phyloP scores from a whole-genome alignment of 768 basidiomycete genomes.

The Paxillus ammoniavirescens region DNA sequence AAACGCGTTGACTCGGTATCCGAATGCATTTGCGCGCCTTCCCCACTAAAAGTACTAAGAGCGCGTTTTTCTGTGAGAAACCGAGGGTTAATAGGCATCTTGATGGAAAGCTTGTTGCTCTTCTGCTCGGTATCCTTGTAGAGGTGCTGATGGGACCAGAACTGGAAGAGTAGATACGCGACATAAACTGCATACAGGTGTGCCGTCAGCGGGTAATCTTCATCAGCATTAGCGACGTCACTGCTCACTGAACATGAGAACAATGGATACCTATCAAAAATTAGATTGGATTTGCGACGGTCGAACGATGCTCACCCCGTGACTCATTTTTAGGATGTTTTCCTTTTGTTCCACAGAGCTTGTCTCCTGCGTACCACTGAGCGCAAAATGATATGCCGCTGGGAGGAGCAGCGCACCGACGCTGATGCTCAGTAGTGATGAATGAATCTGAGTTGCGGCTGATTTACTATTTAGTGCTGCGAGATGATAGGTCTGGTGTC shows the following conservation, averaged over 20 bases:
- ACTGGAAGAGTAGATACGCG: conserved; percentile 52
- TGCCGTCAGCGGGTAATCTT: neutral
- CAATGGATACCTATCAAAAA: conserved; percentile 43
- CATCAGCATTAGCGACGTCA: no score
- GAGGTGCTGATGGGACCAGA: conserved; percentile 54
- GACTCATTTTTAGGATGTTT: conserved; percentile 50
- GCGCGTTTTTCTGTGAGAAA: conserved; percentile 24
- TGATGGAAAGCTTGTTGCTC: conserved; percentile 37
- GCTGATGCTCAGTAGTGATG: conserved; percentile 72
- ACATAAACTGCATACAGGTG: conserved; percentile 42
- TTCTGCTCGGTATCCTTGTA: conserved; percentile 49
- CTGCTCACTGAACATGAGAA: conserved; percentile 50
- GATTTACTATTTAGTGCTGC: conserved; percentile 5
- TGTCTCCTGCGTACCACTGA: conserved; percentile 22
- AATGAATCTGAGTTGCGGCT: conserved; percentile 69
- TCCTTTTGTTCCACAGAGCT: conserved; percentile 32
- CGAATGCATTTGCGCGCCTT: conserved; percentile 14
- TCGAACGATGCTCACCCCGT: conserved; percentile 38
- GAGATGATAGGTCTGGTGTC: neutral
- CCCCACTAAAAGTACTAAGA: conserved; percentile 20
- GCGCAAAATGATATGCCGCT: conserved; percentile 72
- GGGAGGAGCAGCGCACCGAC: conserved; percentile 79
- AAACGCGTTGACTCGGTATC: conserved; percentile 18
- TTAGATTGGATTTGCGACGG: neutral
- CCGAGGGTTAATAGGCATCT: conserved; percentile 29